These are phyloP conservation scores for Discostella stelligeroides DNA, from an alignment of 108 stramenopile genomes.

Conservation along the genomic window DNA sequence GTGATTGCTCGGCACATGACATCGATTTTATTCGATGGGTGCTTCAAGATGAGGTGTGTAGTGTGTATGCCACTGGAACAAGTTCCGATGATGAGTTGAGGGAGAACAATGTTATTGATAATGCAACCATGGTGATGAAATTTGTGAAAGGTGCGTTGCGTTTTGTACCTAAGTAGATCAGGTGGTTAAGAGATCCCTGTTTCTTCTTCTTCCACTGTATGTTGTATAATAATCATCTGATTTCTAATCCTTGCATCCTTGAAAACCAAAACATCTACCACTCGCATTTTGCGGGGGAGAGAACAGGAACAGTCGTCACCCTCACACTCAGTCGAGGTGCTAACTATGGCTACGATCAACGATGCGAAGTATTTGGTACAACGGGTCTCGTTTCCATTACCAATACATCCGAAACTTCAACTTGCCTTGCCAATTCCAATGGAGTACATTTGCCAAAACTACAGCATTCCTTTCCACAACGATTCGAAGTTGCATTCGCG, in stretches of 20 bases:
- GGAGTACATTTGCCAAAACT: slow-evolving; percentile 53
- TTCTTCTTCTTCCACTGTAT: too few species aligned
- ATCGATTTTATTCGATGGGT: slow-evolving; percentile 69
- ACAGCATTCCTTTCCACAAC: slow-evolving; percentile 67
- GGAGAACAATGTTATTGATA: slow-evolving; percentile 61
- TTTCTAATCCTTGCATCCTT: too few species aligned
- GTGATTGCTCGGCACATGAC: slow-evolving; percentile 74
- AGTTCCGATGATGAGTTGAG: slow-evolving; percentile 54
- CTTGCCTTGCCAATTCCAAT: slow-evolving; percentile 35
- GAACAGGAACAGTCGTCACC: slow-evolving; percentile 24
- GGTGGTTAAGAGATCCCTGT: too few species aligned
- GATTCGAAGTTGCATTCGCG: slow-evolving; percentile 69
- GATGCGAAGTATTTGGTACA: slow-evolving; percentile 70
- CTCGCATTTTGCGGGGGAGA: not conserved
- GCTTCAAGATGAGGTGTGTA: slow-evolving; percentile 49
- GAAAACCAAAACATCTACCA: too few species aligned
- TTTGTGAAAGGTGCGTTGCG: slow-evolving; percentile 51
- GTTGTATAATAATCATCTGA: too few species aligned
- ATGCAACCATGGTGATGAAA: slow-evolving; percentile 68
- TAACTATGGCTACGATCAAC: slow-evolving; percentile 78
- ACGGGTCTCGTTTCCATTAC: slow-evolving; percentile 49
- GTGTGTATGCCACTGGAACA: slow-evolving; percentile 67
- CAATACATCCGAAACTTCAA: slow-evolving; percentile 49
- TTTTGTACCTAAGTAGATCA: too few species aligned
- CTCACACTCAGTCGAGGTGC: slow-evolving; percentile 43